A percentile compares a stretch with the other conserved stretches of the same genome.
Conservation (phyloP, 768 basidiomycete genomes). For the Leccinum uliginosum region DNA sequence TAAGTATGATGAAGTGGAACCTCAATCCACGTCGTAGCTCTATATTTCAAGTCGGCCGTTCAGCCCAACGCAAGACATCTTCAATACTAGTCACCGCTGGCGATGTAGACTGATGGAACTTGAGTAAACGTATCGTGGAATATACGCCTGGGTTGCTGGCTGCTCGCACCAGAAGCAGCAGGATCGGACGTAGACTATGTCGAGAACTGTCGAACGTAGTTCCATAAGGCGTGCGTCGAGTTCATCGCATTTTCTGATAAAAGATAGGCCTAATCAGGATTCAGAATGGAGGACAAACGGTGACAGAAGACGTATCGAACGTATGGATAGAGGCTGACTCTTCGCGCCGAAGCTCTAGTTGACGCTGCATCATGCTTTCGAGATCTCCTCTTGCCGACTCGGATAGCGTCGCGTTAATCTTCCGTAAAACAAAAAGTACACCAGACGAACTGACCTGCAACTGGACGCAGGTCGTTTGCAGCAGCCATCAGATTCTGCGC, state of each 20-base stretch:
- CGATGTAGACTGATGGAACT: slow-evolving; percentile 7
- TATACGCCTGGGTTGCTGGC: background rate
- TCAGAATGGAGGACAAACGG: background rate
- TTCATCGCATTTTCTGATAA: slow-evolving; percentile 62
- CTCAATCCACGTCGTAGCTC: background rate
- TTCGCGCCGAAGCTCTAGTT: slow-evolving; percentile 67
- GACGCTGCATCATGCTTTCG: slow-evolving; percentile 76
- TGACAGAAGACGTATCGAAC: slow-evolving; percentile 39
- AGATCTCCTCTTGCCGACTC: slow-evolving; percentile 83
- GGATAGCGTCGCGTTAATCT: background rate
- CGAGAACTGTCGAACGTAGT: slow-evolving; percentile 36
- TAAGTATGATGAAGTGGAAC: too few species aligned
- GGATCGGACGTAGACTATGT: slow-evolving; percentile 8
- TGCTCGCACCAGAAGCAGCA: background rate
- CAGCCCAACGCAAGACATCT: slow-evolving; percentile 58
- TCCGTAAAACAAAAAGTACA: background rate
- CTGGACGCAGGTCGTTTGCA: slow-evolving; percentile 84
- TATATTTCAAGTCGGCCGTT: slow-evolving; percentile 37
- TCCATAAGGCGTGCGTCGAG: slow-evolving; percentile 61
- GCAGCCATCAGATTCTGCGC: slow-evolving; percentile 87
- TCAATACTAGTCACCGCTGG: slow-evolving; percentile 19
- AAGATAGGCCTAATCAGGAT: slow-evolving; percentile 7
- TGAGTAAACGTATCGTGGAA: background rate
- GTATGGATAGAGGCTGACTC: slow-evolving; percentile 67
- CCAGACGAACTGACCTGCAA: slow-evolving; percentile 56